These are phyloP conservation scores for Naganishia friedmannii DNA, from an alignment of 768 basidiomycete species.

Conservation along the genomic window DNA sequence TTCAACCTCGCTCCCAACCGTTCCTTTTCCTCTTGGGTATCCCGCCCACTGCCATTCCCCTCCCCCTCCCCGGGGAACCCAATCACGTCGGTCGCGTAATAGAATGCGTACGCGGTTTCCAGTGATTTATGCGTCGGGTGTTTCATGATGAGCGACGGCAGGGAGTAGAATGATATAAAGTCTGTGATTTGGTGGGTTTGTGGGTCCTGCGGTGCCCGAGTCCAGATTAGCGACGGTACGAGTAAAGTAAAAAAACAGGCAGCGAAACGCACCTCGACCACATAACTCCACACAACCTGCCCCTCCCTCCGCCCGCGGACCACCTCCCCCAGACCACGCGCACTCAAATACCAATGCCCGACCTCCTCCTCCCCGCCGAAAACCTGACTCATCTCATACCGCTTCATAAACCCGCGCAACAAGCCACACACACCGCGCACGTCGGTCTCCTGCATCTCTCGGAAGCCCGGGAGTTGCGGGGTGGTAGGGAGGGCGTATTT, in stretches of 20 bases:
- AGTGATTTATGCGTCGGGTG: slow-evolving; percentile 68
- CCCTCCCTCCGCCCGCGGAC: slow-evolving; percentile 60
- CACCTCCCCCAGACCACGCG: slow-evolving; percentile 62
- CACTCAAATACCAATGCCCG: slow-evolving; percentile 82
- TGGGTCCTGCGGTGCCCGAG: slow-evolving; percentile 62
- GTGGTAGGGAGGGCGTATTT: slow-evolving; percentile 64
- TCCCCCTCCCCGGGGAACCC: slow-evolving; percentile 59
- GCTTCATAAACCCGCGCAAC: slow-evolving; percentile 71
- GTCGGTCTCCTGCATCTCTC: slow-evolving; percentile 84
- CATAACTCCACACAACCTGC: slow-evolving; percentile 94
- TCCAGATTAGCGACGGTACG: neutral
- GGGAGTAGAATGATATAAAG: slow-evolving; percentile 92
- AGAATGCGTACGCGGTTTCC: slow-evolving; percentile 92
- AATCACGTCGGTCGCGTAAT: slow-evolving; percentile 76
- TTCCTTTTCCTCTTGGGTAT: slow-evolving; percentile 61
- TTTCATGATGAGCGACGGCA: slow-evolving; percentile 88
- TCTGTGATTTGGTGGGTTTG: slow-evolving; percentile 81
- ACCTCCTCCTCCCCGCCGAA: slow-evolving; percentile 70
- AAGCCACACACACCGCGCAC: slow-evolving; percentile 68
- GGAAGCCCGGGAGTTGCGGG: slow-evolving; percentile 59
- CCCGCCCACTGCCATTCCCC: slow-evolving; percentile 53
- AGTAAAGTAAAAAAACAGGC: no score
- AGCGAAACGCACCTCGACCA: slow-evolving; percentile 70
- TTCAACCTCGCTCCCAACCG: slow-evolving; percentile 67
- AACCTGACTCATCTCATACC: slow-evolving; percentile 78